These are phyloP conservation scores for Cercospora zeina DNA, from an alignment of 2,329 filamentous ascomycete genomes.

Conservation along the genomic window DNA sequence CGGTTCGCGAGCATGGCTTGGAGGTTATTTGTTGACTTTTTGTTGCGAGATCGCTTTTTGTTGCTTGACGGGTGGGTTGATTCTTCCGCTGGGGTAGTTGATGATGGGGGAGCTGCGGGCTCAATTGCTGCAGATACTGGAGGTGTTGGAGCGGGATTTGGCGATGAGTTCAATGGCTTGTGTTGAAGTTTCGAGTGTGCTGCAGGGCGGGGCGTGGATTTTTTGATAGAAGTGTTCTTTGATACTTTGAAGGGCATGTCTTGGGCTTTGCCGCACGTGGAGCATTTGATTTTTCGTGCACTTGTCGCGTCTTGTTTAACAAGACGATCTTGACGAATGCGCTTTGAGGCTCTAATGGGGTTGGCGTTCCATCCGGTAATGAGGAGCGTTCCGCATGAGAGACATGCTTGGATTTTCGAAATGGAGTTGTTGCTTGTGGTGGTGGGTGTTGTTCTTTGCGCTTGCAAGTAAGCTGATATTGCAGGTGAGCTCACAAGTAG, in stretches of 20 bases:
- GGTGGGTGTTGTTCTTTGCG: not conserved
- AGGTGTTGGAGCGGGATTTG: not conserved
- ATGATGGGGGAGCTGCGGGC: not conserved
- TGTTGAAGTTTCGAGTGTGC: not conserved
- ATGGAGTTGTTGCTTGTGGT: constrained; percentile 52
- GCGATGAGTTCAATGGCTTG: not conserved
- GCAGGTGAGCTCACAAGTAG: constrained; percentile 23
- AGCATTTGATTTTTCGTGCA: not conserved
- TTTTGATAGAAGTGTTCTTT: not conserved
- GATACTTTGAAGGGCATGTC: not conserved
- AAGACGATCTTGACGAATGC: constrained; percentile 15
- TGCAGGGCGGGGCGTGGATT: not conserved
- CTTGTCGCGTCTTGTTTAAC: not conserved
- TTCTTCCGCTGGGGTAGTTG: constrained; percentile 36
- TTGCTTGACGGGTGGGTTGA: constrained; percentile 51
- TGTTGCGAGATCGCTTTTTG: constrained; percentile 63
- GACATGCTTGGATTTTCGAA: constrained; percentile 56
- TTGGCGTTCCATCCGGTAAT: constrained; percentile 48
- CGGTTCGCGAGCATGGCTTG: constrained; percentile 62
- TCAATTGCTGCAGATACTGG: not conserved
- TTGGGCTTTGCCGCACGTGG: not conserved
- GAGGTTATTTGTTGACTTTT: constrained; percentile 54
- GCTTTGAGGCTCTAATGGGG: not conserved
- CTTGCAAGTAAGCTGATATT: constrained; percentile 24
- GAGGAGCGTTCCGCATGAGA: constrained; percentile 62